These are phyloP conservation scores for Glaciozyma martinii DNA, from an alignment of 768 basidiomycete genomes.

Conservation along the genomic window DNA sequence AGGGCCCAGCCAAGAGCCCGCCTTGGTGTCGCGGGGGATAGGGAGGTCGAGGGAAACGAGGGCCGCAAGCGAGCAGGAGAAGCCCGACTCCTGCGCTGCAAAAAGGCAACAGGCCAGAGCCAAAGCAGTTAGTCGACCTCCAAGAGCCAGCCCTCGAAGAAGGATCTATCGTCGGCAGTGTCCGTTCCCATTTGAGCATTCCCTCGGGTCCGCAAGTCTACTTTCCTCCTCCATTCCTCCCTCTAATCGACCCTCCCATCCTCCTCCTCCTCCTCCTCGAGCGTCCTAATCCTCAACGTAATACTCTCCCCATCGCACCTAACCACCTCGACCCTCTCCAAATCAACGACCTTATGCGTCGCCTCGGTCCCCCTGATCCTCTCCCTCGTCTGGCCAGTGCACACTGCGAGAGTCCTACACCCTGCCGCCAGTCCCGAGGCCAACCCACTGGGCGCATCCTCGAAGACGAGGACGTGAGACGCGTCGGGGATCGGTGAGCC, in stretches of 20 bases:
- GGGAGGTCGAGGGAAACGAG: too few relatives aligned
- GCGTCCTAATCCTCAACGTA: conserved; percentile 17
- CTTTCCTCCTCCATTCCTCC: too few relatives aligned
- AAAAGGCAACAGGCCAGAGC: too few relatives aligned
- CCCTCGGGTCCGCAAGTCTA: too few relatives aligned
- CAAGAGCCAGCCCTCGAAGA: too few relatives aligned
- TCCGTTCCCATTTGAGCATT: too few relatives aligned
- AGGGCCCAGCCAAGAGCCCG: too few relatives aligned
- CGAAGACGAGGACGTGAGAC: conserved; percentile 54
- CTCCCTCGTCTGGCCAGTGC: conserved; percentile 63
- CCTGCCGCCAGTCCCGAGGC: conserved; percentile 67
- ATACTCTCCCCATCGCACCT: conserved; percentile 9
- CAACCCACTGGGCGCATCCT: conserved; percentile 81
- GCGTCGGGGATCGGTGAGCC: conserved; percentile 10
- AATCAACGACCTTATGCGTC: conserved; percentile 60
- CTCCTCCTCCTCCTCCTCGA: conserved; percentile 28
- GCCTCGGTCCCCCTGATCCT: conserved; percentile 50
- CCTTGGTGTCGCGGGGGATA: too few relatives aligned
- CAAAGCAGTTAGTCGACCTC: too few relatives aligned
- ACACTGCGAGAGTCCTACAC: conserved; percentile 66
- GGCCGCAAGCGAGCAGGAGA: too few relatives aligned
- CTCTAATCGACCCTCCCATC: not conserved
- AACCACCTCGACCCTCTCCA: conserved; percentile 47
- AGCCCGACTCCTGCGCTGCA: too few relatives aligned
- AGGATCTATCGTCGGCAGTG: too few relatives aligned